Conservation (phyloP, 495 filamentous ascomycete species). For the Hypoxylon trugodes region DNA sequence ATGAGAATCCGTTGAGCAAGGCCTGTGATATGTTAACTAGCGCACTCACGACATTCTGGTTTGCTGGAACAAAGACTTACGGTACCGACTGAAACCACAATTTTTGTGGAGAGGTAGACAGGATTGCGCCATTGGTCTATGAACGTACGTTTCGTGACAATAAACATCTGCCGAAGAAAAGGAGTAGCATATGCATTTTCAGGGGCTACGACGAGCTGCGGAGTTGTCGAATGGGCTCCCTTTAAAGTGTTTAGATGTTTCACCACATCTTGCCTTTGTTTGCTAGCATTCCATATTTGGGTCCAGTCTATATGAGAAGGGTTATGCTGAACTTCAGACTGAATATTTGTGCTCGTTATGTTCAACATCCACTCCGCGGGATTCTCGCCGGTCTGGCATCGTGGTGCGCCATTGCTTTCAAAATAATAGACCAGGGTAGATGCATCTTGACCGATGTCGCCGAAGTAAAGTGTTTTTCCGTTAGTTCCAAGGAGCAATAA, state of each 20-base stretch:
- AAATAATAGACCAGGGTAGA: slow-evolving; percentile 18
- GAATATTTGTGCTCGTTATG: slow-evolving; percentile 67
- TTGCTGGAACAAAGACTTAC: slow-evolving; percentile 41
- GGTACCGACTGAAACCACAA: slow-evolving; percentile 43
- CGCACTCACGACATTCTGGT: slow-evolving; percentile 41
- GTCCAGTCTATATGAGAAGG: slow-evolving; percentile 60
- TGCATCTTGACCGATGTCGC: slow-evolving; percentile 9
- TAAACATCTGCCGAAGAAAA: slow-evolving; percentile 48
- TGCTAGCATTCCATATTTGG: slow-evolving; percentile 52
- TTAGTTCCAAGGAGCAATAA: slow-evolving; percentile 52
- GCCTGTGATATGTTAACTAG: slow-evolving; percentile 39
- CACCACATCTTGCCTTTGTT: slow-evolving; percentile 66
- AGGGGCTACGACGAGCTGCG: not conserved
- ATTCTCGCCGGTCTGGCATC: slow-evolving; percentile 66
- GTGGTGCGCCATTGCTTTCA: slow-evolving; percentile 67
- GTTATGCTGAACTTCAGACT: no score
- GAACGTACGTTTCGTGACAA: slow-evolving; percentile 61
- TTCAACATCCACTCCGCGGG: slow-evolving; percentile 68
- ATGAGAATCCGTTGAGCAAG: slow-evolving; percentile 74
- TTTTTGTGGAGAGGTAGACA: slow-evolving; percentile 68
- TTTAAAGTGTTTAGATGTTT: slow-evolving; percentile 22
- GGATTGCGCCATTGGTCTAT: slow-evolving; percentile 75
- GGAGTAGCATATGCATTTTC: not conserved
- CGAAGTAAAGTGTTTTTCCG: slow-evolving; percentile 3
- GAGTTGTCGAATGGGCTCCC: not conserved